phyloP scores from a whole-genome alignment of 1,139 yeast species.

The Pichia cactophila region DNA sequence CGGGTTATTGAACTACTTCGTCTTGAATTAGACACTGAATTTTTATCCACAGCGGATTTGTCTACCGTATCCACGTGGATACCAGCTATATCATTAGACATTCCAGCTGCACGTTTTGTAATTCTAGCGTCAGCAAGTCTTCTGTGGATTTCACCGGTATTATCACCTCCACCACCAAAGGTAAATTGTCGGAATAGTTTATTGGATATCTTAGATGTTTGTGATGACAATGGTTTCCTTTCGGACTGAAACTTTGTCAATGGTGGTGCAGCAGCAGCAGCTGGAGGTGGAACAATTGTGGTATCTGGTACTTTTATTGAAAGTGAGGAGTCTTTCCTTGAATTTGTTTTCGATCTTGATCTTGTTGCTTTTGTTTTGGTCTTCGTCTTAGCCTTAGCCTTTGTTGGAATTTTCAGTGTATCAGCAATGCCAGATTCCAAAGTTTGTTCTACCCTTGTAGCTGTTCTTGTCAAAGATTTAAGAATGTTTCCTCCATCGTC shows the following conservation, averaged over 20 bases:
- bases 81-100: constrained; percentile 39
- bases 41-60: constrained; percentile 2
- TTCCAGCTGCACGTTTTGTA: constrained; percentile 33
- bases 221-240: background rate
- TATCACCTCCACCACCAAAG: constrained; percentile 24
- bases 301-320: background rate
- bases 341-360: background rate
- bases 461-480: constrained; percentile 5
- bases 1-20: background rate
- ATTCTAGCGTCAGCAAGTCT: constrained; percentile 31
- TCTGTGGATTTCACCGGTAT: constrained; percentile 27
- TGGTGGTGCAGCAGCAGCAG: background rate
- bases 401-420: background rate
- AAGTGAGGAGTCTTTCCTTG: background rate
- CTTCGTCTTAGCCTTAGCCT: background rate
- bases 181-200: constrained; percentile 21
- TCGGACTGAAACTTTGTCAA: background rate
- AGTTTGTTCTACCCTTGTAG: constrained; percentile 1
- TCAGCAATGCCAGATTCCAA: background rate
- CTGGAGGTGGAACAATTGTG: background rate
- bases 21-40: background rate
- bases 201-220: background rate
- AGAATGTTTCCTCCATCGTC: background rate
- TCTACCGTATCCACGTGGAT: constrained; percentile 23
- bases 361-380: background rate